Evolutionary conservation across 2,329 filamentous ascomycete species (phyloP).

Genomic region (Mariannaea sp.): DNA sequence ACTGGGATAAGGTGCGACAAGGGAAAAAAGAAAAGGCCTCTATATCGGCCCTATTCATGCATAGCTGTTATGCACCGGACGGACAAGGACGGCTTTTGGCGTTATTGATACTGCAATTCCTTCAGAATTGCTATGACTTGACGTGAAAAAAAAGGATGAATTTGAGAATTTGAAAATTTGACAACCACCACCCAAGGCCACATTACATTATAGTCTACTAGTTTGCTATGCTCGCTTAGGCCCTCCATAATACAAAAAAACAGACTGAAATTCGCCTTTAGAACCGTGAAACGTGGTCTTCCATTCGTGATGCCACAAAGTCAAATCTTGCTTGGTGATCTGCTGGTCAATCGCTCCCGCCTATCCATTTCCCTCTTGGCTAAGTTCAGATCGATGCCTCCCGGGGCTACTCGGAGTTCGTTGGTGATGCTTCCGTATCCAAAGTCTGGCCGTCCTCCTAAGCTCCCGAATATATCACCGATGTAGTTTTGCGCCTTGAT

Average conservation of each 20-base stretch:
- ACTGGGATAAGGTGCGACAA: too few relatives aligned
- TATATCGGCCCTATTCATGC: too few relatives aligned
- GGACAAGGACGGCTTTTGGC: background rate
- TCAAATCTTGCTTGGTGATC: conserved; percentile 30
- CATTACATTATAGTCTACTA: background rate
- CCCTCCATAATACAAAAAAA: background rate
- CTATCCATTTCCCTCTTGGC: conserved; percentile 39
- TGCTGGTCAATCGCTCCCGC: conserved; percentile 32
- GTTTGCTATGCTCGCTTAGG: background rate
- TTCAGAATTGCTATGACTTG: background rate
- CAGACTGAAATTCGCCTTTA: too few relatives aligned
- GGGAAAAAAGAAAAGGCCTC: too few relatives aligned
- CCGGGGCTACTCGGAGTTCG: conserved; percentile 40
- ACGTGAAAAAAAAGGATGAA: background rate
- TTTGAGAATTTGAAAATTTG: background rate
- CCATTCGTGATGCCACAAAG: background rate
- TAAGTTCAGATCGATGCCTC: conserved; percentile 25
- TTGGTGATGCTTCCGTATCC: conserved; percentile 57
- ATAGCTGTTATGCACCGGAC: too few relatives aligned
- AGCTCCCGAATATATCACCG: conserved; percentile 71
- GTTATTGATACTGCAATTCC: background rate
- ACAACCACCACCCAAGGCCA: background rate
- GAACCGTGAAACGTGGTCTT: too few relatives aligned
- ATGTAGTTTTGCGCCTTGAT: conserved; percentile 67
- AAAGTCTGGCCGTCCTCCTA: conserved; percentile 70